phyloP scores from a whole-genome alignment of 1,139 yeast genomes.

The Candida tunisiensis region DNA sequence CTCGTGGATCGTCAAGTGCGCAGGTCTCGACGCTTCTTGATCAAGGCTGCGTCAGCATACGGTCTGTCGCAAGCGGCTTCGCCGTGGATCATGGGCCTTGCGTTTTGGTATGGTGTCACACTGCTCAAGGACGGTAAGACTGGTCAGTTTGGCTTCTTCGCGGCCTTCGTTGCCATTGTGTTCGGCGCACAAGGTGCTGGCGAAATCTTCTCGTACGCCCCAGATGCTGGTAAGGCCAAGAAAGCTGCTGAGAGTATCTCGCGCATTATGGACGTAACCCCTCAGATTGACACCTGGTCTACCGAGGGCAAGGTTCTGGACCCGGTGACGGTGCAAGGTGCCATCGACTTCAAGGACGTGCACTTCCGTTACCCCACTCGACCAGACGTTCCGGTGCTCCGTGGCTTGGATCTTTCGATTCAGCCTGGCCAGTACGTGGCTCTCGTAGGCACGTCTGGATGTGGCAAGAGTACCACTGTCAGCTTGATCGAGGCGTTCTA shows the following conservation, averaged over 20 bases:
- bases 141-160: slow-evolving; percentile 18
- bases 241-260: slow-evolving; percentile 36
- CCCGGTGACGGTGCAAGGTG: slow-evolving; percentile 20
- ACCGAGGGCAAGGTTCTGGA: slow-evolving; percentile 22
- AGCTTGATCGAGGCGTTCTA: slow-evolving; percentile 55
- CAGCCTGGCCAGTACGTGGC: slow-evolving; percentile 52
- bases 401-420: slow-evolving; percentile 37
- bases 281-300: slow-evolving; percentile 27
- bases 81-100: slow-evolving; percentile 11
- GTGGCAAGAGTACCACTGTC: slow-evolving; percentile 71
- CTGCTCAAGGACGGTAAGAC: slow-evolving; percentile 7
- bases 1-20: slow-evolving; percentile 29
- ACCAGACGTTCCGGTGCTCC: slow-evolving; percentile 37
- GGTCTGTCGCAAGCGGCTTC: slow-evolving; percentile 11
- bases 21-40: slow-evolving; percentile 31
- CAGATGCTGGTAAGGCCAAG: slow-evolving; percentile 39
- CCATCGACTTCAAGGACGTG: slow-evolving; percentile 41
- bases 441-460: slow-evolving; percentile 65
- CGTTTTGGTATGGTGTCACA: slow-evolving; percentile 14
- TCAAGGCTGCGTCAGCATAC: slow-evolving; percentile 25
- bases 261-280: slow-evolving; percentile 28
- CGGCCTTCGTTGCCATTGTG: slow-evolving; percentile 29
- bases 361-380: slow-evolving; percentile 54
- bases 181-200: slow-evolving; percentile 22
- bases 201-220: slow-evolving; percentile 29